Evolutionary conservation across 2,329 filamentous ascomycete genomes (phyloP).

Genomic region (Chaetothyriales sp.): DNA sequence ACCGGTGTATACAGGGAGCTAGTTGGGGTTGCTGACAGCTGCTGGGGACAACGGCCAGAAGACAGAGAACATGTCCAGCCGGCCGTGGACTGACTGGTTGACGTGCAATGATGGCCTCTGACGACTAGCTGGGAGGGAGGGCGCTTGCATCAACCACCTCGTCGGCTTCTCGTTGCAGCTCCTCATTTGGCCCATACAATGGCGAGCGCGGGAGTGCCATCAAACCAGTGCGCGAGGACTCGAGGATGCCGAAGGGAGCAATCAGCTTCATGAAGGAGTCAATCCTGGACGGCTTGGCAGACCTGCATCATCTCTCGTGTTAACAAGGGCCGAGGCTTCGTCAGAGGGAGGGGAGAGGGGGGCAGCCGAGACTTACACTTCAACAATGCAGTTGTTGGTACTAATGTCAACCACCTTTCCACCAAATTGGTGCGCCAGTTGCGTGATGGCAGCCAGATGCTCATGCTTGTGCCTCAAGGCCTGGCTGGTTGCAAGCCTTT

Average conservation of each 20-base stretch:
- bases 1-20: neutral
- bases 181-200: constrained; percentile 57
- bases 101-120: neutral
- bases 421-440: constrained; percentile 91
- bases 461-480: constrained; percentile 93
- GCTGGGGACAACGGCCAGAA: neutral
- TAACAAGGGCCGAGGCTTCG: constrained; percentile 9
- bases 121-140: constrained; percentile 65
- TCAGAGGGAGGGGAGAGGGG: constrained; percentile 9
- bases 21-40: neutral
- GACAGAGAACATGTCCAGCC: neutral
- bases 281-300: constrained; percentile 82
- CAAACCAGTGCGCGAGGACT: constrained; percentile 85
- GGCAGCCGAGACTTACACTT: constrained; percentile 52
- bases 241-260: constrained; percentile 84
- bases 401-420: constrained; percentile 97
- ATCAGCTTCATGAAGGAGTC: constrained; percentile 97
- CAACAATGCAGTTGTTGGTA: constrained; percentile 96
- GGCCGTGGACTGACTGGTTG: neutral
- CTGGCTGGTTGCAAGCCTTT: constrained; percentile 69
- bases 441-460: constrained; percentile 90
- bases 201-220: constrained; percentile 95
- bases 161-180: constrained; percentile 71
- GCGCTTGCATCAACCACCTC: constrained; percentile 91
- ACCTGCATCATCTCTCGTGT: constrained; percentile 35